phyloP scores from a whole-genome alignment of 768 basidiomycete species.

The Pleurotus eryngii region DNA sequence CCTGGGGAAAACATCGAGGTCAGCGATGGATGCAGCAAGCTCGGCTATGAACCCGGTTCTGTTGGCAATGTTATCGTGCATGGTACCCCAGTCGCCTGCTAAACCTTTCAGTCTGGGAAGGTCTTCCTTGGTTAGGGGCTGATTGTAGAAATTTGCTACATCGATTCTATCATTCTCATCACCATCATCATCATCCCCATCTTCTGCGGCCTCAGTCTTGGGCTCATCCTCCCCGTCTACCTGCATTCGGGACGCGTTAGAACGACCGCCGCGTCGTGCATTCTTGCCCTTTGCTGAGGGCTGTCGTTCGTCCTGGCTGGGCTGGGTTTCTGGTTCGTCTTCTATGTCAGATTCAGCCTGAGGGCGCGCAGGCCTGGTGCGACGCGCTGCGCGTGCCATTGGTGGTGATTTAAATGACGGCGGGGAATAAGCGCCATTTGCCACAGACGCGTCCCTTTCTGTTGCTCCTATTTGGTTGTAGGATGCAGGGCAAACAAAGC shows the following conservation, averaged over 20 bases:
- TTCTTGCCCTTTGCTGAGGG: slow-evolving; percentile 32
- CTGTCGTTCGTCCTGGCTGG: slow-evolving; percentile 27
- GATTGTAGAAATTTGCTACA: slow-evolving; percentile 58
- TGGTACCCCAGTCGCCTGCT: slow-evolving; percentile 57
- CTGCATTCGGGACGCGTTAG: slow-evolving; percentile 12
- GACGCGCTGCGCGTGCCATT: slow-evolving; percentile 36
- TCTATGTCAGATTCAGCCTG: slow-evolving; percentile 62
- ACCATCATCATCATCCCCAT: slow-evolving; percentile 21
- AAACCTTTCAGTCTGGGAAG: slow-evolving; percentile 53
- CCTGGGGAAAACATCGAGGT: slow-evolving; percentile 19
- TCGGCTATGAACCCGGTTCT: slow-evolving; percentile 44
- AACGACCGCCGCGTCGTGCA: slow-evolving; percentile 19
- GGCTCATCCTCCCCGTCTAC: slow-evolving; percentile 18
- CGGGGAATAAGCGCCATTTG: slow-evolving; percentile 5
- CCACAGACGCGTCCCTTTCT: slow-evolving; percentile 30
- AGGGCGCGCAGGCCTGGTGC: slow-evolving; percentile 32
- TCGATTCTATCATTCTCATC: slow-evolving; percentile 56
- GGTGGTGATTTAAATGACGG: slow-evolving; percentile 10
- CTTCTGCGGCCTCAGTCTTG: background rate
- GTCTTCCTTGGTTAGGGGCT: slow-evolving; percentile 59
- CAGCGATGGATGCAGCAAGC: slow-evolving; percentile 58
- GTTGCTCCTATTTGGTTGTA: slow-evolving; percentile 18
- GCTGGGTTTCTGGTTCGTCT: slow-evolving; percentile 41
- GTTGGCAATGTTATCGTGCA: slow-evolving; percentile 45
- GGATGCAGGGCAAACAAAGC: slow-evolving; percentile 5